Evolutionary conservation across 2,329 filamentous ascomycete species (phyloP).

Genomic region (Arthrobotrys sphaeroides): DNA sequence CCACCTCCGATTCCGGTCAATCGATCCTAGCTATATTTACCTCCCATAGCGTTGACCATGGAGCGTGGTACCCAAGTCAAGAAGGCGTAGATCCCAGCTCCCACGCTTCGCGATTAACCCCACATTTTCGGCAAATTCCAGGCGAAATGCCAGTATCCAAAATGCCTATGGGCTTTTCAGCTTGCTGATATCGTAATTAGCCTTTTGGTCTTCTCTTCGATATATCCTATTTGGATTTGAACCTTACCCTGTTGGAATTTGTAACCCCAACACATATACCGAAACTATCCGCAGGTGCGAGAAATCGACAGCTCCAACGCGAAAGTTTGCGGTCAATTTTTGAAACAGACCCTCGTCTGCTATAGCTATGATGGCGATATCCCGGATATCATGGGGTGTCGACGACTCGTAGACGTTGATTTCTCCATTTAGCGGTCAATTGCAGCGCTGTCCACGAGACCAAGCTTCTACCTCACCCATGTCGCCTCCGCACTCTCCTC

Average conservation of each 20-base stretch:
- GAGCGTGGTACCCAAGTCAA: too few relatives aligned
- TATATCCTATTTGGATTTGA: not conserved
- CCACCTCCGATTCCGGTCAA: too few relatives aligned
- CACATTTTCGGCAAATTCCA: not conserved
- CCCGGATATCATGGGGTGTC: not conserved
- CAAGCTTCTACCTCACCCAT: not conserved
- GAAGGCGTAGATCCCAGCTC: too few relatives aligned
- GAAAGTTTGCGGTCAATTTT: slow-evolving; percentile 48
- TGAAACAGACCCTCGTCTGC: not conserved
- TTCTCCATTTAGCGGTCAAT: slow-evolving; percentile 6
- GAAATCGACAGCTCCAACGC: slow-evolving; percentile 6
- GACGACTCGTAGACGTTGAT: not conserved
- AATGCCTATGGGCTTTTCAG: not conserved
- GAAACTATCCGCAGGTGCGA: slow-evolving; percentile 2
- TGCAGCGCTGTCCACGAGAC: slow-evolving; percentile 20
- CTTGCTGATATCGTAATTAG: not conserved
- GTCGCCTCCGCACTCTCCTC: slow-evolving; percentile 25
- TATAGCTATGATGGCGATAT: not conserved
- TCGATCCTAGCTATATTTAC: too few relatives aligned
- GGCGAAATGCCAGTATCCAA: not conserved
- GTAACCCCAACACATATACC: slow-evolving; percentile 23
- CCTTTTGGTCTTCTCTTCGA: slow-evolving; percentile 19
- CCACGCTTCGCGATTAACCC: too few relatives aligned
- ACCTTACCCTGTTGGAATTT: slow-evolving; percentile 34
- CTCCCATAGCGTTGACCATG: too few relatives aligned